phyloP scores from a whole-genome alignment of 352 stramenopile genomes.

The Elongisporangium prolatum region DNA sequence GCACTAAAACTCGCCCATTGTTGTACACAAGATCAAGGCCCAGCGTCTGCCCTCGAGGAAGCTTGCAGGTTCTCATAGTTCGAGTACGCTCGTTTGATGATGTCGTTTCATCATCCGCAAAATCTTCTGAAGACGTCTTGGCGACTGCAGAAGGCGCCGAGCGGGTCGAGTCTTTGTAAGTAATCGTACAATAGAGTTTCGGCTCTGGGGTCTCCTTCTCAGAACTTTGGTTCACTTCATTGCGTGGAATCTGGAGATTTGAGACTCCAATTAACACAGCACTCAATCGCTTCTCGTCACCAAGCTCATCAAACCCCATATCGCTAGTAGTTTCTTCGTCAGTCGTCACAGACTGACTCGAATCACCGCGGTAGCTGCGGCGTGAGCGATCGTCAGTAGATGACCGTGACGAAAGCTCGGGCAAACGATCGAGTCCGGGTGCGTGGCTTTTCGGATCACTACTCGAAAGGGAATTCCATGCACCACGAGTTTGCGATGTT shows the following conservation, averaged over 20 bases:
- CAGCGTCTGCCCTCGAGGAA: conserved; percentile 46
- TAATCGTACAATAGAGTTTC: conserved; percentile 83
- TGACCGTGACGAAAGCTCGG: not conserved
- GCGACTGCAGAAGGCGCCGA: conserved; percentile 65
- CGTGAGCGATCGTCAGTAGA: conserved; percentile 11
- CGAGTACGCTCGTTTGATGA: conserved; percentile 9
- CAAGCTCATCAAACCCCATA: conserved; percentile 50
- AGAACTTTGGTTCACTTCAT: conserved; percentile 27
- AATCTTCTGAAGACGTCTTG: conserved; percentile 25
- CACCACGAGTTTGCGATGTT: not conserved
- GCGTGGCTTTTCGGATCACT: not conserved
- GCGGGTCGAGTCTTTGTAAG: conserved; percentile 69
- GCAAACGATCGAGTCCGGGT: conserved; percentile 10
- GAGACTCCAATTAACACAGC: conserved; percentile 71
- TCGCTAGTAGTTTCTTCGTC: conserved; percentile 59
- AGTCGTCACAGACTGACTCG: conserved; percentile 46
- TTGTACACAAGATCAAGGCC: conserved; percentile 81
- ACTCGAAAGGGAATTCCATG: not conserved
- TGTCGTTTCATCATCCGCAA: conserved; percentile 9
- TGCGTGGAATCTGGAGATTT: conserved; percentile 57
- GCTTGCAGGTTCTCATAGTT: conserved; percentile 32
- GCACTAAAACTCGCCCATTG: conserved; percentile 67
- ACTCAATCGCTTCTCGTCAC: conserved; percentile 62
- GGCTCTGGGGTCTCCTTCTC: conserved; percentile 29
- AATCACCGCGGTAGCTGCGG: conserved; percentile 1